Evolutionary conservation across 2,329 filamentous ascomycete species (phyloP).

Genomic region (Myotisia sp.): DNA sequence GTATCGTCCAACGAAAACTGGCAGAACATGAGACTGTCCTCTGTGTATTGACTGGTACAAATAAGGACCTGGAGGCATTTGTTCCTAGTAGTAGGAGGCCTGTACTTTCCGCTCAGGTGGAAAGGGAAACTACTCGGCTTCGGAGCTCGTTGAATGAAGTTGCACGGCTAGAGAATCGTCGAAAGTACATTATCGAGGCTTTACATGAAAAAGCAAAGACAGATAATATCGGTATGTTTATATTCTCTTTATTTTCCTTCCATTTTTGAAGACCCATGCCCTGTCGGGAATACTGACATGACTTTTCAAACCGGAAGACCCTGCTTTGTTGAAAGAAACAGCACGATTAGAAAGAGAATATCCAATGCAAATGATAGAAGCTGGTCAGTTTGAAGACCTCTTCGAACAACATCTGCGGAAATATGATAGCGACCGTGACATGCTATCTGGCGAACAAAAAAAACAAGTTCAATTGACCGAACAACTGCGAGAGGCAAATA

Average conservation of each 20-base stretch:
- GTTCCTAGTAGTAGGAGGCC: constrained; percentile 74
- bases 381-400: constrained; percentile 81
- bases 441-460: constrained; percentile 53
- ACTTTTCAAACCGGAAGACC: constrained; percentile 35
- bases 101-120: constrained; percentile 65
- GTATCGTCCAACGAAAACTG: constrained; percentile 63
- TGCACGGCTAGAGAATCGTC: constrained; percentile 63
- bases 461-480: constrained; percentile 62
- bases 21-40: constrained; percentile 61
- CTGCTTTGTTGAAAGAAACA: constrained; percentile 68
- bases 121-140: constrained; percentile 61
- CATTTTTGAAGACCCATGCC: neutral
- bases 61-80: constrained; percentile 69
- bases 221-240: constrained; percentile 67
- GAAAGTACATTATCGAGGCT: constrained; percentile 64
- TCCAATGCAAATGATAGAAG: constrained; percentile 68
- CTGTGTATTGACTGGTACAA: constrained; percentile 60
- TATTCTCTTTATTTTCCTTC: neutral
- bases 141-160: constrained; percentile 75
- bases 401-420: constrained; percentile 69
- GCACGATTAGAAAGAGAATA: constrained; percentile 73
- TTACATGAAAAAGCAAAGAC: constrained; percentile 64
- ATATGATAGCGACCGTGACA: constrained; percentile 65
- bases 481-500: constrained; percentile 61
- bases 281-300: neutral